Base-by-base conservation (phyloP, 768 basidiomycete genomes). In the Sporobolomyces pararoseus region DNA sequence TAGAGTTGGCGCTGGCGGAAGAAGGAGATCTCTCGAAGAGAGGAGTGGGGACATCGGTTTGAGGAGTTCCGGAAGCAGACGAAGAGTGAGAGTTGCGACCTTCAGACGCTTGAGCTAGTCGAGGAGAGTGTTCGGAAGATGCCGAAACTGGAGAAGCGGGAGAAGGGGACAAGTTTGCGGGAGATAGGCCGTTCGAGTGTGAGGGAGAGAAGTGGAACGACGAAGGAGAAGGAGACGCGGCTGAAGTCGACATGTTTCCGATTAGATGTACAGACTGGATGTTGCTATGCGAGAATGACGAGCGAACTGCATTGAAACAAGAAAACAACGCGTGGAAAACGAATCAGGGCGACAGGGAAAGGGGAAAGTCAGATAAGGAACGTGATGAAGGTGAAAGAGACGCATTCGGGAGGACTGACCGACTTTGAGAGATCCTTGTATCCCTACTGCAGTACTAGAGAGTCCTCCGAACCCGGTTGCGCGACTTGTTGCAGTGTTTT, bases 191-290 rank as follows among this genome's bases (percentile, higher is more conserved):
- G 42, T 29, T 47, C 21, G 50, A 7, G 27, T 64, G 29, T 13
- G 49, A 10, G n/a, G 59, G 46, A 14, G 50, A 44, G 65, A 68
- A 59, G 55, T 63, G 65, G 57, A 68, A 67, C 44, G 54, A 35
- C 39, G 66, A 42, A 34, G 49, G 54, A 9, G 69, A 23, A 31
- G 39, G 12, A 4, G 50, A n/a, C 25, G 35, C 32, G 69, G 59
- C 44, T 4, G 69, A 29, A 25, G 58, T 34, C 32, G 53, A 60
- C 57, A 37, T 25, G n/a, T 14, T 32, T 46, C 29, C 6, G 61
- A 52, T 13, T 13, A 52, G 49, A 19, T 59, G 29, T 25, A 39
- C 37, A 57, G 35, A 17, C 25, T 9, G 42, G 16, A 12, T 17
- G 27, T 12, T 42, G 55, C 4, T n/a, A 46, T n/a, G 14, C 19